Base-by-base conservation (phyloP, 2,329 filamentous ascomycete species). In the Xylaria sp. region DNA sequence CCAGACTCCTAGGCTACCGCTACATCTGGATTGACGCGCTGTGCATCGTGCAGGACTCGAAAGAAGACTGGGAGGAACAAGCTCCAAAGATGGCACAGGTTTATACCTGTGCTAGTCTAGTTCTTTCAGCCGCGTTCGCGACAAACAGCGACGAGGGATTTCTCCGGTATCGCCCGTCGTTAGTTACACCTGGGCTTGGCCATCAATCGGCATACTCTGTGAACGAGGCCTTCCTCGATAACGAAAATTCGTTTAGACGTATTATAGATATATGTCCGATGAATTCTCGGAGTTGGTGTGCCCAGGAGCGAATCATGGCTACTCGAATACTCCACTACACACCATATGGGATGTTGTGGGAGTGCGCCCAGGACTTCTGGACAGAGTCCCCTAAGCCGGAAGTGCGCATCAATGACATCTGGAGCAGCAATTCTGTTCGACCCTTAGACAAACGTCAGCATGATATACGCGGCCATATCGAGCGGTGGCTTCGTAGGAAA, bases 21-120 rank as follows among this genome's bases (percentile, higher is more conserved):
- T 73, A 75, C 57, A 51, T 76, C 7, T 77, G 74, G 74, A 73
- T 77, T 7, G 74, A 77, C 53, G 57, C 71, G 0, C 59, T 76
- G 2, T 77, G 64, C 20, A 66, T 59, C 3, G 48, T 61, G 20
- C 49, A 66, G 6, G 64, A 62, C 40, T 56, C 48, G 1, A 42
- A 58, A 13, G n/a, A 56, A 71, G 58, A 56, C 28, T 56, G 57
- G 57, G 38, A 42, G 23, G 56, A 59, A 44, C 36, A 59, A 17
- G 38, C 56, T 17, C 56, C 56, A 10, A 33, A 31, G 31, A 44
- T 59, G 56, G 56, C 56, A 20, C 20, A 59, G 28, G 28, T 46
- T 15, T 59, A 59, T 31, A 44, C 31, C 2, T 28, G 20, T 15
- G 38, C 38, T 31, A 33, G 9, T 44, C 13, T 59, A 11, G 56